phyloP scores from a whole-genome alignment of 768 basidiomycete genomes.

The Lyophyllum shimeji region DNA sequence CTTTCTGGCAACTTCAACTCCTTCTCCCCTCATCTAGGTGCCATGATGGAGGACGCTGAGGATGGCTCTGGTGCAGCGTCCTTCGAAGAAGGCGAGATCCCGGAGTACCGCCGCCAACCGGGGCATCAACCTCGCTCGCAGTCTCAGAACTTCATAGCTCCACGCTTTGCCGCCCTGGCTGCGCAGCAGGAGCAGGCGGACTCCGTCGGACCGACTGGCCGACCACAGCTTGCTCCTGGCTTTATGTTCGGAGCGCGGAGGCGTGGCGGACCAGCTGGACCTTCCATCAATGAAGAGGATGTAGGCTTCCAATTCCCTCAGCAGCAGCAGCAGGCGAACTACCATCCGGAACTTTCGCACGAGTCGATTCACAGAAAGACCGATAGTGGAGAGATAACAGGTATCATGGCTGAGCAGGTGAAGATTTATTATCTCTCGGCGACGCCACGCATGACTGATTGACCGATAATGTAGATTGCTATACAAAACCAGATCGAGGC shows the following conservation, averaged over 20 bases:
- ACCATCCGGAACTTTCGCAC: slow-evolving; percentile 24
- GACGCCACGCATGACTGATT: neutral
- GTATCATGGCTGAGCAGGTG: slow-evolving; percentile 97
- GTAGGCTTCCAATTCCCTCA: slow-evolving; percentile 80
- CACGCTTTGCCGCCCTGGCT: slow-evolving; percentile 82
- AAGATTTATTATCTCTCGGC: slow-evolving; percentile 18
- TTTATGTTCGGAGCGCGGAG: slow-evolving; percentile 87
- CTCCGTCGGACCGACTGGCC: slow-evolving; percentile 66
- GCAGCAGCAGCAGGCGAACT: slow-evolving; percentile 30
- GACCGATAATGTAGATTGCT: slow-evolving; percentile 58
- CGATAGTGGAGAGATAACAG: slow-evolving; percentile 76
- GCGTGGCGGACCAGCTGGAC: slow-evolving; percentile 56
- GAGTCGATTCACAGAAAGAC: slow-evolving; percentile 52
- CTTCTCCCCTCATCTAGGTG: slow-evolving; percentile 77
- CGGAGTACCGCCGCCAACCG: slow-evolving; percentile 52
- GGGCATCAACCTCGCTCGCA: slow-evolving; percentile 73
- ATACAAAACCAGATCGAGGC: slow-evolving; percentile 89
- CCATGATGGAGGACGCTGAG: slow-evolving; percentile 83
- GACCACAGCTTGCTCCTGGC: slow-evolving; percentile 86
- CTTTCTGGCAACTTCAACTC: slow-evolving; percentile 63
- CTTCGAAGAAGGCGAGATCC: slow-evolving; percentile 81
- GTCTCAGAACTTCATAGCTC: slow-evolving; percentile 84
- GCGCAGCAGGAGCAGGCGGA: slow-evolving; percentile 71
- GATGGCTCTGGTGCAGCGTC: slow-evolving; percentile 45
- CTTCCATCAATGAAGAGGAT: slow-evolving; percentile 81